Percentiles rank a stretch among this genome's conserved stretches.
Conservation (phyloP, 2,329 filamentous ascomycete genomes). For the Acrocalymma vagum region DNA sequence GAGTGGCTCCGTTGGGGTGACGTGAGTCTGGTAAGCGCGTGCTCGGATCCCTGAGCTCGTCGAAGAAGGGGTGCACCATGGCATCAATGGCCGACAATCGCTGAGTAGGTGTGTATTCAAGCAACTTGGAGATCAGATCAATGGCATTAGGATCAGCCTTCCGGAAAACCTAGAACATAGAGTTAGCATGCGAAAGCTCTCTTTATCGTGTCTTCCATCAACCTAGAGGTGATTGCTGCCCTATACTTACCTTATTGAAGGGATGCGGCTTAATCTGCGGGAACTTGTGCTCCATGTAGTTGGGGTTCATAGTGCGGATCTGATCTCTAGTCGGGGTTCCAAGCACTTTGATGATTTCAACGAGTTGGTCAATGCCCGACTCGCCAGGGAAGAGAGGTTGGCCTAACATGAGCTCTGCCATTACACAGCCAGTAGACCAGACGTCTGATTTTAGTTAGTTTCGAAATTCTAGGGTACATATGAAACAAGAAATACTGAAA, state of each 20-base stretch:
- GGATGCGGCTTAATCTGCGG: slow-evolving; percentile 99
- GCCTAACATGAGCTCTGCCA: slow-evolving; percentile 98
- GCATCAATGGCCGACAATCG: slow-evolving; percentile 92
- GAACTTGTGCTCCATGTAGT: slow-evolving; percentile 99
- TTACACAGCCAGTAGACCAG: slow-evolving; percentile 98
- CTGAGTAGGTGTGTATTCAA: slow-evolving; percentile 98
- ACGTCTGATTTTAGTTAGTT: slow-evolving; percentile 73
- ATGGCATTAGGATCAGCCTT: slow-evolving; percentile 94
- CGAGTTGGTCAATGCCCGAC: slow-evolving; percentile 96
- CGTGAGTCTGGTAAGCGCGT: slow-evolving; percentile 94
- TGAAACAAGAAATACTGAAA: slow-evolving; percentile 21
- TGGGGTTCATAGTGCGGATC: slow-evolving; percentile 99
- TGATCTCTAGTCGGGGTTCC: slow-evolving; percentile 97
- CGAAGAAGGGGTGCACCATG: slow-evolving; percentile 98
- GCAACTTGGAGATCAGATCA: slow-evolving; percentile 88
- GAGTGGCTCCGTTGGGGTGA: slow-evolving; percentile 79
- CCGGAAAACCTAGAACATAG: slow-evolving; percentile 76
- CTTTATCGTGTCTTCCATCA: slow-evolving; percentile 1
- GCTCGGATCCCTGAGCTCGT: slow-evolving; percentile 90
- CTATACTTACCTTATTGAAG: slow-evolving; percentile 81
- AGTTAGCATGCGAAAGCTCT: slow-evolving; percentile 8
- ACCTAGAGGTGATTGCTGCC: neutral
- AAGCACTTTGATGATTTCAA: slow-evolving; percentile 99
- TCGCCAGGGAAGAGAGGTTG: slow-evolving; percentile 98
- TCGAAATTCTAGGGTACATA: too few relatives aligned